Evolutionary conservation across 352 stramenopile genomes (phyloP).

Genomic region (Globisporangium cederbergense): DNA sequence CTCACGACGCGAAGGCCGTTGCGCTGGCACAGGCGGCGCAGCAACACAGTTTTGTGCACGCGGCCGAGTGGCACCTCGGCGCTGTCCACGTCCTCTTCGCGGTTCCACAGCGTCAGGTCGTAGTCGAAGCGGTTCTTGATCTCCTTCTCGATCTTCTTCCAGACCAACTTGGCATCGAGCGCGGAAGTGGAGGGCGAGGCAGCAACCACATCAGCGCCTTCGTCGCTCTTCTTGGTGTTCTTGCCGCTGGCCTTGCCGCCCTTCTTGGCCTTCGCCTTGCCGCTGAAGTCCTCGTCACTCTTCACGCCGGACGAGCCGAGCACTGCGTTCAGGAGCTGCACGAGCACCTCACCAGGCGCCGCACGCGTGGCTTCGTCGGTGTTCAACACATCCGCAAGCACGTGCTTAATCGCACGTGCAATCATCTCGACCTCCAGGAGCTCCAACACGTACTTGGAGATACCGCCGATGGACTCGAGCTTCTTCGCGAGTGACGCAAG

Average conservation of each 20-base stretch:
- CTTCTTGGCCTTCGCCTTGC: conserved; percentile 22
- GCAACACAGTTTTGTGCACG: conserved; percentile 73
- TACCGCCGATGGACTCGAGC: conserved; percentile 80
- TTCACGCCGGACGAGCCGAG: conserved; percentile 33
- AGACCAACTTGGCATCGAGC: conserved; percentile 48
- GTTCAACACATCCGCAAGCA: conserved; percentile 71
- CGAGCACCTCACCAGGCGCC: conserved; percentile 67
- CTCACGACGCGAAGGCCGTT: conserved; percentile 89
- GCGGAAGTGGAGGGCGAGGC: conserved; percentile 1
- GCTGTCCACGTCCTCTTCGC: conserved; percentile 23
- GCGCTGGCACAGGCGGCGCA: conserved; percentile 93
- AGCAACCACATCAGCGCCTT: conserved; percentile 4
- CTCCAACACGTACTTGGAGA: conserved; percentile 93
- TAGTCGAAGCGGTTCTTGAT: conserved; percentile 81
- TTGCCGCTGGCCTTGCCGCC: conserved; percentile 44
- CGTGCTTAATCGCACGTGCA: conserved; percentile 88
- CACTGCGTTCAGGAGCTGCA: conserved; percentile 85
- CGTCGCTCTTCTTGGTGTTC: conserved; percentile 16
- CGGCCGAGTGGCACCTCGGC: conserved; percentile 35
- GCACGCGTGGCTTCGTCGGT: conserved; percentile 53
- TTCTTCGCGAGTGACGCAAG: conserved; percentile 87
- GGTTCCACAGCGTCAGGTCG: conserved; percentile 66
- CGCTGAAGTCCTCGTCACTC: conserved; percentile 33
- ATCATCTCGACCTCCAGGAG: conserved; percentile 97
- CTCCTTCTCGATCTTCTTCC: conserved; percentile 53